Conservation (phyloP, 192 early-diverging fungal genomes). For the Umbelopsis isabellina region DNA sequence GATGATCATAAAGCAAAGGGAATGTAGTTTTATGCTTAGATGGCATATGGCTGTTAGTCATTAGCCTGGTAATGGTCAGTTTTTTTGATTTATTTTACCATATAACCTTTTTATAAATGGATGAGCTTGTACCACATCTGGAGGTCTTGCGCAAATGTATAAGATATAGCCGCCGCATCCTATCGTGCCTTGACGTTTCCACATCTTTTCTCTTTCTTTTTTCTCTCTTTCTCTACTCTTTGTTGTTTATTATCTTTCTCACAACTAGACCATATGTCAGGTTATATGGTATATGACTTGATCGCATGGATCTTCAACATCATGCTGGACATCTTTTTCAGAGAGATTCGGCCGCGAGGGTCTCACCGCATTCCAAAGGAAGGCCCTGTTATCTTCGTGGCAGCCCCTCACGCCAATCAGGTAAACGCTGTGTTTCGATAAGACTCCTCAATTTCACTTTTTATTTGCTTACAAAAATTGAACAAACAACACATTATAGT, state of each 20-base stretch:
- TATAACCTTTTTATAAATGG: too few species aligned
- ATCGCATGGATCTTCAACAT: constrained; percentile 67
- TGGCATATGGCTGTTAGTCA: too few species aligned
- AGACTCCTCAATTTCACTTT: background rate
- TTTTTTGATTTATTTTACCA: too few species aligned
- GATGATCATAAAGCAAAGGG: too few species aligned
- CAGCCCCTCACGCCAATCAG: constrained; percentile 79
- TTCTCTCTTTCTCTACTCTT: background rate
- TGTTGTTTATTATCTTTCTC: background rate
- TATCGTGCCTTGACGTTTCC: background rate
- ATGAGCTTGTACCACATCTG: too few species aligned
- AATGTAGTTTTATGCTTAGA: too few species aligned
- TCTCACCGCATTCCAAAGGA: constrained; percentile 79
- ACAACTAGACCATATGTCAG: background rate
- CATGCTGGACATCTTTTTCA: constrained; percentile 80
- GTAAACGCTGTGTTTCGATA: constrained; percentile 34
- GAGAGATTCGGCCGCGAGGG: constrained; percentile 86
- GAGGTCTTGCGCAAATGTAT: too few species aligned
- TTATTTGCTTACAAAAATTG: constrained; percentile 1
- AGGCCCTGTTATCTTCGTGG: constrained; percentile 95
- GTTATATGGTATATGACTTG: constrained; percentile 61
- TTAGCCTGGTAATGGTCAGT: too few species aligned
- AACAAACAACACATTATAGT: constrained; percentile 52
- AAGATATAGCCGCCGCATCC: background rate
- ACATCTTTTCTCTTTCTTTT: background rate